Percentiles rank a stretch among this genome's conserved stretches.
Evolutionary conservation across 805 yeast genomes (phyloP).

Genomic region (Candida awuae): DNA sequence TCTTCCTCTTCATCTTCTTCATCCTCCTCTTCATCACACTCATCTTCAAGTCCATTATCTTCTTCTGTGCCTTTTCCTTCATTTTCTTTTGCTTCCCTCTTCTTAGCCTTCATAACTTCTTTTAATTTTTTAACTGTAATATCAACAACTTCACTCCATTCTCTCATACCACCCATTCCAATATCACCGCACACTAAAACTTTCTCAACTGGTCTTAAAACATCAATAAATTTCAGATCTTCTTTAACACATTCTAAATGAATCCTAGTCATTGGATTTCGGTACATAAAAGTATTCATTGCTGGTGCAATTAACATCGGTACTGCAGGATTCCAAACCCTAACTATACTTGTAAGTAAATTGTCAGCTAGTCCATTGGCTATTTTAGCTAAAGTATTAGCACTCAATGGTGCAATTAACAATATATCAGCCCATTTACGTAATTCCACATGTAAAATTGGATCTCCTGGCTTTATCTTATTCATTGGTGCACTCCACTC

Average conservation of each 20-base stretch:
- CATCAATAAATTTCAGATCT: conserved; percentile 92
- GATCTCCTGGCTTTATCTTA: conserved; percentile 71
- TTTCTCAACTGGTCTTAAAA: conserved; percentile 91
- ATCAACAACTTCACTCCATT: conserved; percentile 90
- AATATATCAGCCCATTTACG: conserved; percentile 96
- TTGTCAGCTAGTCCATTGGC: conserved; percentile 91
- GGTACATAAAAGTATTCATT: conserved; percentile 89
- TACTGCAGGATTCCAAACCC: conserved; percentile 92
- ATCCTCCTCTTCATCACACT: conserved; percentile 33
- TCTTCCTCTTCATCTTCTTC: conserved; percentile 33
- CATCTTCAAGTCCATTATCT: conserved; percentile 37
- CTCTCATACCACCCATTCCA: conserved; percentile 99
- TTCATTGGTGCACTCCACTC: conserved; percentile 61
- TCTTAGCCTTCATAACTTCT: conserved; percentile 47
- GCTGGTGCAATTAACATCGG: conserved; percentile 93
- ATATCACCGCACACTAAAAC: conserved; percentile 94
- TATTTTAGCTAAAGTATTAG: conserved; percentile 85
- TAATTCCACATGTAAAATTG: conserved; percentile 88
- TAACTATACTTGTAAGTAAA: conserved; percentile 75
- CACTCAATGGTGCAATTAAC: conserved; percentile 89
- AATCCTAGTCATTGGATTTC: conserved; percentile 77
- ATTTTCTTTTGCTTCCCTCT: conserved; percentile 37
- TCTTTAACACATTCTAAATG: conserved; percentile 71
- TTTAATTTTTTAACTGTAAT: conserved; percentile 63
- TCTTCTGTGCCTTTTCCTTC: conserved; percentile 36